Percentiles rank a stretch among this genome's conserved stretches.
Conservation (phyloP, 345 rosid genomes). For the Crucihimalaya himalaica region DNA sequence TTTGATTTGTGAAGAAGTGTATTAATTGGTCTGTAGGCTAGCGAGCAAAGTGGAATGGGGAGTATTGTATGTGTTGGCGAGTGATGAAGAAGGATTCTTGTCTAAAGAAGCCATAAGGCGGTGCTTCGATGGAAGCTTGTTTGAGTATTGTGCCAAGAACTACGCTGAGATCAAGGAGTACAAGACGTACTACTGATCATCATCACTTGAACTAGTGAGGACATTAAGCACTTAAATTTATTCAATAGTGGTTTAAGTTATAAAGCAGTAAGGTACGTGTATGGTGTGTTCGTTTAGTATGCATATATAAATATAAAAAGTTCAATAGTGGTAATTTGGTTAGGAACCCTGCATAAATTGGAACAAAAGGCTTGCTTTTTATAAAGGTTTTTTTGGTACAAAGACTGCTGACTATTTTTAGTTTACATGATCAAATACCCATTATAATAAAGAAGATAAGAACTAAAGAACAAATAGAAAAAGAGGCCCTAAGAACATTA, state of each 20-base stretch:
- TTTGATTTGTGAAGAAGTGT: not conserved
- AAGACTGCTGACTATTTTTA: constrained; percentile 4
- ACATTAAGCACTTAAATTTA: not conserved
- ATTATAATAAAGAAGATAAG: constrained; percentile 1
- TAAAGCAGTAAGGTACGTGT: not conserved
- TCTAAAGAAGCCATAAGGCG: constrained; percentile 78
- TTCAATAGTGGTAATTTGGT: not conserved
- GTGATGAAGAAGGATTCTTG: constrained; percentile 68
- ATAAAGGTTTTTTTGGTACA: not conserved
- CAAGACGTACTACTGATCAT: constrained; percentile 25
- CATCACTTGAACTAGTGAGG: not conserved
- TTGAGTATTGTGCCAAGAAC: constrained; percentile 64
- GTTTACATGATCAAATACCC: constrained; percentile 28
- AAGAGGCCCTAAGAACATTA: not conserved
- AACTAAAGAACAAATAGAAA: not conserved
- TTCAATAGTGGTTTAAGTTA: not conserved
- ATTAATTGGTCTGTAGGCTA: constrained; percentile 44
- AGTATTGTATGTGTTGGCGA: constrained; percentile 58
- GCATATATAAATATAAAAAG: not conserved
- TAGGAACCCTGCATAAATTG: not conserved
- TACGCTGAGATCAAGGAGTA: constrained; percentile 20
- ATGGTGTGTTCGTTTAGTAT: not conserved
- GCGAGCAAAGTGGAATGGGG: constrained; percentile 64
- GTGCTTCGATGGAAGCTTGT: constrained; percentile 80
- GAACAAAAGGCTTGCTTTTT: constrained; percentile 5